Base-by-base conservation (phyloP, 2,329 filamentous ascomycete species). In the Amphichorda felina region DNA sequence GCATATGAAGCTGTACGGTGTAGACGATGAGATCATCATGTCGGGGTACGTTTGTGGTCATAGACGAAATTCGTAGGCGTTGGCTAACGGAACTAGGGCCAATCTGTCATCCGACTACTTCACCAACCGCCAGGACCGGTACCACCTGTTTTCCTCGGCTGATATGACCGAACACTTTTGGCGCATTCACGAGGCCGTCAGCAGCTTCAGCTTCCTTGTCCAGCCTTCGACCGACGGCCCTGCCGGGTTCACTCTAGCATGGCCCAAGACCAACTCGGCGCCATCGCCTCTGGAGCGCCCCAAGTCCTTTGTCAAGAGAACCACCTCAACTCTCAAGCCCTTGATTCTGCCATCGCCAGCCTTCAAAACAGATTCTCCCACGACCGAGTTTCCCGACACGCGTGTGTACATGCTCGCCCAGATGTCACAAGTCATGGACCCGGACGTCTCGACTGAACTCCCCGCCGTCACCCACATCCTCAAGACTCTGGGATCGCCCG, bases 1-100 rank as follows among this genome's bases (percentile, higher is more conserved):
- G 54, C 91, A 98, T 53, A 98, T 98, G 89, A 98, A 98, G 68
- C 67, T 98, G 1, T 98, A 98, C 48, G 91, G 91, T 0, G 66
- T 94, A 16, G 91, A 98, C 48, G 87, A 98, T 50, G 87, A 94
- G 56, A 82, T 98, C 39, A 89, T 98, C 44, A 75, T 98, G 48
- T 94, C 88, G 7, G 88, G 87, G 75, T 85, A 70, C 42, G 64
- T 38, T 29, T 14, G 34, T 15, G 8, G 3, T 7, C 34, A 11
- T 10, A n/a, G 28, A 16, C 25, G 7, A 27, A 33, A 19, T 15
- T 19, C n/a, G 16, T 16, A 17, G 21, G n/a, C 4, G 5, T n/a
- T 30, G 26, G 33, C 38, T 24, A 37, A 30, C 18, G 16, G 15
- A 25, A n/a, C n/a, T 26, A 70, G 66, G 7, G 91, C 91, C 13